These are phyloP conservation scores for Crithidia bombi DNA, from an alignment of 208 protist genomes.

Conservation along the genomic window DNA sequence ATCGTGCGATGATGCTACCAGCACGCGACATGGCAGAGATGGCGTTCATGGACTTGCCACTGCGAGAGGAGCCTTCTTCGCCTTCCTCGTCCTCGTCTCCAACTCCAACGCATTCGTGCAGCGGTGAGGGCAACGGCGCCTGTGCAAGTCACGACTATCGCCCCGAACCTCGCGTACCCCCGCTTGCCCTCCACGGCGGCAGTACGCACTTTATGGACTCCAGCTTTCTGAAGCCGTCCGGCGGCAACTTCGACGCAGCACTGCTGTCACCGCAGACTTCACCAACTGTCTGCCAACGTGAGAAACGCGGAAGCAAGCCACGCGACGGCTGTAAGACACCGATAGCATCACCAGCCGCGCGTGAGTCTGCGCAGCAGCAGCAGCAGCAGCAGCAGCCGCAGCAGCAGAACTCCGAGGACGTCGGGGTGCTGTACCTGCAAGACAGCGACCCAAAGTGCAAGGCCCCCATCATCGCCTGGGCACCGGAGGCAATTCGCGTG, in stretches of 20 bases:
- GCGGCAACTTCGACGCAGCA: neutral
- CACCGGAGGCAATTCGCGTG: constrained; percentile 46
- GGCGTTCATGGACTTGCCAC: constrained; percentile 42
- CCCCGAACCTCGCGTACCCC: neutral
- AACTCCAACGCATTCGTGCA: too few relatives aligned
- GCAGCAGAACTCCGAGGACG: neutral
- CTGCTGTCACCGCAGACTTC: neutral
- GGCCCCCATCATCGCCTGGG: constrained; percentile 73
- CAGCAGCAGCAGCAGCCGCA: neutral
- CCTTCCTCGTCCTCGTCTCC: constrained; percentile 3
- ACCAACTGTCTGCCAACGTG: neutral
- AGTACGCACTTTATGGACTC: constrained; percentile 9
- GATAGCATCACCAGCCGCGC: neutral
- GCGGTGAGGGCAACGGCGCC: neutral
- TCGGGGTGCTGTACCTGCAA: constrained; percentile 24
- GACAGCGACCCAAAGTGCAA: constrained; percentile 27
- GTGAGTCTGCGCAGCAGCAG: neutral
- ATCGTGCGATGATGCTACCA: constrained; percentile 46
- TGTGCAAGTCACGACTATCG: neutral
- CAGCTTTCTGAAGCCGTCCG: neutral
- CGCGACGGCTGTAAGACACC: constrained; percentile 9
- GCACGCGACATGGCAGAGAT: constrained; percentile 38
- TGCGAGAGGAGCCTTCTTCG: constrained; percentile 28
- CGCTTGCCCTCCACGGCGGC: neutral
- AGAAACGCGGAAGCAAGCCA: constrained; percentile 6